phyloP scores from a whole-genome alignment of 176 grass and related monocot species.

The Poa pratensis region DNA sequence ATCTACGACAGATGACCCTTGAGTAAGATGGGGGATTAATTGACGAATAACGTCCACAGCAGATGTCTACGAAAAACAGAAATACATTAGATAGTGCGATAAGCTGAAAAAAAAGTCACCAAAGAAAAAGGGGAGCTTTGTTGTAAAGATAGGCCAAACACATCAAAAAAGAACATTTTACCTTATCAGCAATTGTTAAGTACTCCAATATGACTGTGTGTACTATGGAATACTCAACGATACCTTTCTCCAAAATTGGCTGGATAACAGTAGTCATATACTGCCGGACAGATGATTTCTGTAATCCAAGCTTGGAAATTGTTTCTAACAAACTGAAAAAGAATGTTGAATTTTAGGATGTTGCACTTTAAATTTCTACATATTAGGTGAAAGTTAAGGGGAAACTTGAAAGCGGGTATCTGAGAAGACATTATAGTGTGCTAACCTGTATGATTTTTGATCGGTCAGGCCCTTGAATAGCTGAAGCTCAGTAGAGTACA shows the following conservation, averaged over 20 bases:
- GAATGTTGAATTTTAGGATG: constrained; percentile 22
- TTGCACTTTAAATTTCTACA: neutral
- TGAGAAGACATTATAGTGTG: neutral
- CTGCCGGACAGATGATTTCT: constrained; percentile 77
- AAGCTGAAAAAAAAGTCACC: neutral
- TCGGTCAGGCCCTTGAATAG: constrained; percentile 82
- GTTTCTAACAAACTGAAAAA: constrained; percentile 77
- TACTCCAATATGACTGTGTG: constrained; percentile 80
- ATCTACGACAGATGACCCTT: constrained; percentile 65
- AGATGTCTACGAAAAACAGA: constrained; percentile 67
- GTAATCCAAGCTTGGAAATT: constrained; percentile 90
- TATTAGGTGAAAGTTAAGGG: neutral
- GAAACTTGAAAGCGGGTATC: neutral
- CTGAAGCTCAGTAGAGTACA: constrained; percentile 95
- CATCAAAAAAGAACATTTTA: constrained; percentile 34
- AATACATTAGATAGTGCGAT: constrained; percentile 26
- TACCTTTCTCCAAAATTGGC: constrained; percentile 84
- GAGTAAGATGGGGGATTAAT: constrained; percentile 71
- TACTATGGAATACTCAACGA: constrained; percentile 82
- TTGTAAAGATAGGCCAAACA: constrained; percentile 7
- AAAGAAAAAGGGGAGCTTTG: neutral
- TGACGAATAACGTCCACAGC: constrained; percentile 77
- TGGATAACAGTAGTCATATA: constrained; percentile 79
- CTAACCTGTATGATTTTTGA: constrained; percentile 67
- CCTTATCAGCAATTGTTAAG: constrained; percentile 96